A percentile compares a stretch with the other conserved stretches of the same genome.
These are phyloP conservation scores for Cyphellophora europaea DNA, from an alignment of 2,329 filamentous ascomycete genomes.

Conservation along the genomic window DNA sequence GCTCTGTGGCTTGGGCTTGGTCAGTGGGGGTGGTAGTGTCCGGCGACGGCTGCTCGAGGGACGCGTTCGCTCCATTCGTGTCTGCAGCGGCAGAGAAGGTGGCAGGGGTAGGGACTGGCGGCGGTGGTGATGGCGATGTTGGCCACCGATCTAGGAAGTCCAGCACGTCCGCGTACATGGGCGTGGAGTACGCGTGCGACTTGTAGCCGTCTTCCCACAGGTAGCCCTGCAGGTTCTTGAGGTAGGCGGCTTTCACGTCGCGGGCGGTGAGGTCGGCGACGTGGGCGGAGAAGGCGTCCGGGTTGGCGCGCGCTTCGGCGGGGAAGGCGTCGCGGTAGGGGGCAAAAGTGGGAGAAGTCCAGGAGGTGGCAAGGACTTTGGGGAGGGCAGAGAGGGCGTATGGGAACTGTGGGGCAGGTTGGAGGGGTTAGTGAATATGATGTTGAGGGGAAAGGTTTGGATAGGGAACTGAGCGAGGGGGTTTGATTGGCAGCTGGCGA, in stretches of 20 bases:
- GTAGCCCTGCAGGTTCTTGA: constrained; percentile 16
- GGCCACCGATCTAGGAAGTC: constrained; percentile 6
- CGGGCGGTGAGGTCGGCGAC: constrained; percentile 12
- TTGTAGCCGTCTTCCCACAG: constrained; percentile 15
- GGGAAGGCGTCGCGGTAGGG: constrained; percentile 12
- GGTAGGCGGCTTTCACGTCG: constrained; percentile 15
- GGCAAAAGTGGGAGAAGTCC: constrained; percentile 10
- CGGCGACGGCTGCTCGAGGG: background rate
- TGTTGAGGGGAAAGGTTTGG: too few species aligned
- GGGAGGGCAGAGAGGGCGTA: constrained; percentile 15
- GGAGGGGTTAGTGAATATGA: background rate
- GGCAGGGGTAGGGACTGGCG: background rate
- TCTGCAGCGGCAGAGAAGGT: background rate
- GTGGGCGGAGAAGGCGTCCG: constrained; percentile 10
- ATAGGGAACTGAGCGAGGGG: too few species aligned
- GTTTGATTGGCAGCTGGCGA: too few species aligned
- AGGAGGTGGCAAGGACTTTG: constrained; percentile 8
- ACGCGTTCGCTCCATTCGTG: background rate
- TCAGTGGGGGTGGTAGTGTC: background rate
- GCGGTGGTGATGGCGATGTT: background rate
- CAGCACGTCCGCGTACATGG: constrained; percentile 12
- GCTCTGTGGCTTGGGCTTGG: background rate
- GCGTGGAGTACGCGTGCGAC: constrained; percentile 10
- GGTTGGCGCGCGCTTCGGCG: constrained; percentile 6
- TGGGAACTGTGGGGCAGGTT: constrained; percentile 9